Conservation (phyloP, 192 early-diverging fungal species). For the Coemansia asiatica region DNA sequence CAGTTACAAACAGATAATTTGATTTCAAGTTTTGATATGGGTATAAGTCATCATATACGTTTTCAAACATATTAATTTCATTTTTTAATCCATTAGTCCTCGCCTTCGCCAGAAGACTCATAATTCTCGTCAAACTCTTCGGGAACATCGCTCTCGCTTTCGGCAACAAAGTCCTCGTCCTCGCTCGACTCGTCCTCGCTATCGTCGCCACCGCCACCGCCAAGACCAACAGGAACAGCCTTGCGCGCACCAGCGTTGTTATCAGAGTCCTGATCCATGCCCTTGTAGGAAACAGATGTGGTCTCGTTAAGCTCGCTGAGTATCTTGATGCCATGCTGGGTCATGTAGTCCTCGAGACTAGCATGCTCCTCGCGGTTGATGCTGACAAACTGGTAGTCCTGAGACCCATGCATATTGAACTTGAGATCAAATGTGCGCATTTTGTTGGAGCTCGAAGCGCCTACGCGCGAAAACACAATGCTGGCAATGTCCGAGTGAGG, state of each 20-base stretch:
- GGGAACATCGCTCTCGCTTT: slow-evolving; percentile 71
- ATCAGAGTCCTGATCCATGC: slow-evolving; percentile 33
- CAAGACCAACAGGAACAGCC: slow-evolving; percentile 16
- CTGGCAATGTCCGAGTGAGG: slow-evolving; percentile 79
- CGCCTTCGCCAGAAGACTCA: slow-evolving; percentile 33
- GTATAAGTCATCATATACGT: background rate
- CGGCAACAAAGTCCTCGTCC: slow-evolving; percentile 89
- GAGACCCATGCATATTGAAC: slow-evolving; percentile 78
- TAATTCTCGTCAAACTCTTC: slow-evolving; percentile 77
- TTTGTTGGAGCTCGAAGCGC: slow-evolving; percentile 51
- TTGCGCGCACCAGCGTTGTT: slow-evolving; percentile 17
- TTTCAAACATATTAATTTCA: background rate
- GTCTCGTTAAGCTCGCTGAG: slow-evolving; percentile 69
- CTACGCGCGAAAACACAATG: slow-evolving; percentile 85
- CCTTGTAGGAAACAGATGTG: slow-evolving; percentile 34
- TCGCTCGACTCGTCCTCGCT: slow-evolving; percentile 72
- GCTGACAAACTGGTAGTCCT: slow-evolving; percentile 83
- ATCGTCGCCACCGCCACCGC: slow-evolving; percentile 20
- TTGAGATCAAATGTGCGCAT: slow-evolving; percentile 90
- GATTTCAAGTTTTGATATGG: background rate
- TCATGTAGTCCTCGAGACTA: slow-evolving; percentile 77
- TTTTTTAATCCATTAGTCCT: slow-evolving; percentile 9
- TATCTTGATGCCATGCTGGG: slow-evolving; percentile 79
- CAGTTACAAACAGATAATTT: too few relatives aligned
- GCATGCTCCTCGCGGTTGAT: slow-evolving; percentile 90